These are phyloP conservation scores for Coniferiporia sulphurascens DNA, from an alignment of 1,284 basidiomycete species.

Conservation along the genomic window DNA sequence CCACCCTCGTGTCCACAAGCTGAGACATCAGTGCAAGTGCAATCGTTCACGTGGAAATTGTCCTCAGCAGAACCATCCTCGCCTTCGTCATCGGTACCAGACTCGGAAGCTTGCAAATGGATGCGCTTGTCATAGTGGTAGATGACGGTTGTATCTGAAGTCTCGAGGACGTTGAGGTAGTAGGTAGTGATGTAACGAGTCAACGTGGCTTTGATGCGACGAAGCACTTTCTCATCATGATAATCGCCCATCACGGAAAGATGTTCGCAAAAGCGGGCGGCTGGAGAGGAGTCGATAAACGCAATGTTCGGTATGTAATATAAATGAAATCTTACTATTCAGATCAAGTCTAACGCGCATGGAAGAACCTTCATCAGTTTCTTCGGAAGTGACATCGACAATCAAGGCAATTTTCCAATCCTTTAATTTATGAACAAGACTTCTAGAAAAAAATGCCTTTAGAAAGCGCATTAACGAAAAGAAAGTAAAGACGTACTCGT, in stretches of 20 bases:
- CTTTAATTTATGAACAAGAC: slow-evolving; percentile 4
- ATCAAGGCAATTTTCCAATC: slow-evolving; percentile 31
- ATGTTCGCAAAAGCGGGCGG: slow-evolving; percentile 25
- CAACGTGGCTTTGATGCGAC: slow-evolving; percentile 21
- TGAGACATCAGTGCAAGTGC: slow-evolving; percentile 7
- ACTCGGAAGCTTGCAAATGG: background rate
- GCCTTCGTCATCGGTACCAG: background rate
- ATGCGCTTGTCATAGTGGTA: slow-evolving; percentile 17
- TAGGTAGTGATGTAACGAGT: slow-evolving; percentile 27
- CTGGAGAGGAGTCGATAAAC: slow-evolving; percentile 17
- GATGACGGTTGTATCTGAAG: slow-evolving; percentile 25
- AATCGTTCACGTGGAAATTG: background rate
- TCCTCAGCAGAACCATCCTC: background rate
- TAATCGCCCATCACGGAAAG: slow-evolving; percentile 25
- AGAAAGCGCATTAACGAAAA: background rate
- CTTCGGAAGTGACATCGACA: slow-evolving; percentile 25
- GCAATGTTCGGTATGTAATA: background rate
- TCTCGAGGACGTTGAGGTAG: slow-evolving; percentile 28
- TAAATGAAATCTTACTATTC: slow-evolving; percentile 21
- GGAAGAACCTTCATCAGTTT: slow-evolving; percentile 22
- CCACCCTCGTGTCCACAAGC: slow-evolving; percentile 11
- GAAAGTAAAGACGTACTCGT: slow-evolving; percentile 20
- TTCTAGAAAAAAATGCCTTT: background rate
- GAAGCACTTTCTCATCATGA: slow-evolving; percentile 21
- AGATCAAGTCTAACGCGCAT: slow-evolving; percentile 26